phyloP scores from a whole-genome alignment of 352 stramenopile genomes.

The Phytophthora rubi region DNA sequence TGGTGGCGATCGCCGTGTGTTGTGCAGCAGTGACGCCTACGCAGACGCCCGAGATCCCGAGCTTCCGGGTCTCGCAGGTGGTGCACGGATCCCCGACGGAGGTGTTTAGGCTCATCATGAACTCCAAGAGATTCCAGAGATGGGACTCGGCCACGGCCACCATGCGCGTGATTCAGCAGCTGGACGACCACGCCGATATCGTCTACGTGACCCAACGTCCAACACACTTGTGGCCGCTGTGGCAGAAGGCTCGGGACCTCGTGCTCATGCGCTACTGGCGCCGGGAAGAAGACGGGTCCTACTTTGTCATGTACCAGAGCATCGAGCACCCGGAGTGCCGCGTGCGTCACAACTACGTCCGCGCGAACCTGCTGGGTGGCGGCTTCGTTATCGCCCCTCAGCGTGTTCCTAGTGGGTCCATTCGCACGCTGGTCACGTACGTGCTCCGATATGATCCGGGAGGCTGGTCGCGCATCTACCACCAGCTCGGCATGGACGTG shows the following conservation, averaged over 20 bases:
- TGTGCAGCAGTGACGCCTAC: slow-evolving; percentile 75
- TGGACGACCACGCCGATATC: slow-evolving; percentile 91
- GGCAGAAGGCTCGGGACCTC: slow-evolving; percentile 86
- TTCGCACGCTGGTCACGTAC: slow-evolving; percentile 85
- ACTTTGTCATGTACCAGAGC: slow-evolving; percentile 93
- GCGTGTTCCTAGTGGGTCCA: slow-evolving; percentile 75
- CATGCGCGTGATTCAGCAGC: slow-evolving; percentile 83
- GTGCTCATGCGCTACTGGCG: slow-evolving; percentile 91
- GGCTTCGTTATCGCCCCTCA: slow-evolving; percentile 89
- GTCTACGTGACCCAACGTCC: slow-evolving; percentile 88
- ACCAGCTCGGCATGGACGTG: slow-evolving; percentile 90
- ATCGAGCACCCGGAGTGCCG: slow-evolving; percentile 86
- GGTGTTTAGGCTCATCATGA: slow-evolving; percentile 88
- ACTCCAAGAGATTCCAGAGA: slow-evolving; percentile 80
- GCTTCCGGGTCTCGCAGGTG: slow-evolving; percentile 83
- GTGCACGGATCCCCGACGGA: slow-evolving; percentile 85
- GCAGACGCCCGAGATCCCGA: slow-evolving; percentile 81
- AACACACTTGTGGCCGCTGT: slow-evolving; percentile 86
- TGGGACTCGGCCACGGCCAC: slow-evolving; percentile 84
- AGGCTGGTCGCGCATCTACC: slow-evolving; percentile 85
- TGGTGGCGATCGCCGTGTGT: slow-evolving; percentile 68
- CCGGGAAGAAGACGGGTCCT: slow-evolving; percentile 88
- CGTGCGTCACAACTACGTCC: slow-evolving; percentile 88
- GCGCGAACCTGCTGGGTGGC: slow-evolving; percentile 76
- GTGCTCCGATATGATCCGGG: slow-evolving; percentile 83